phyloP scores from a whole-genome alignment of 2,329 filamentous ascomycete species.

The Septoria petroselini region DNA sequence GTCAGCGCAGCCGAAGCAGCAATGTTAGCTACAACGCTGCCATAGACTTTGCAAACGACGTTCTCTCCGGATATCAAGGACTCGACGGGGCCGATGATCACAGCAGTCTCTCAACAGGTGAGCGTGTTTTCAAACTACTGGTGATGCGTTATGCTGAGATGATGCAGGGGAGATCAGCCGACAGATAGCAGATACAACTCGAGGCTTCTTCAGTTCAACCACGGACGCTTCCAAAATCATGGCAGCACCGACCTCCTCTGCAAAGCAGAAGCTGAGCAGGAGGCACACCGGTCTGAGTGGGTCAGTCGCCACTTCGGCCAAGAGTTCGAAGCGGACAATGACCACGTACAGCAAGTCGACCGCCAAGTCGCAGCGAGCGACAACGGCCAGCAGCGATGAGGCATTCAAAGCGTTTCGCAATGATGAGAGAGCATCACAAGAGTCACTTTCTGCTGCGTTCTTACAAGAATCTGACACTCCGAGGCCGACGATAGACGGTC shows the following conservation, averaged over 20 bases:
- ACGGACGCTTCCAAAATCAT: slow-evolving; percentile 13
- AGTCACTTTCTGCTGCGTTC: slow-evolving; percentile 23
- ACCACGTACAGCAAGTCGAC: slow-evolving; percentile 23
- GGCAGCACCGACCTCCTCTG: slow-evolving; percentile 21
- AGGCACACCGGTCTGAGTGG: slow-evolving; percentile 20
- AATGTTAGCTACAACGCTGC: slow-evolving; percentile 6
- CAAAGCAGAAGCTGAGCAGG: slow-evolving; percentile 23
- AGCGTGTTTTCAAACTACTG: background rate
- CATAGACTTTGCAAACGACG: slow-evolving; percentile 7
- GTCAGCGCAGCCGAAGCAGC: slow-evolving; percentile 14
- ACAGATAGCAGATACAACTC: slow-evolving; percentile 28
- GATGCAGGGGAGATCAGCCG: slow-evolving; percentile 23
- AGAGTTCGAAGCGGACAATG: slow-evolving; percentile 27
- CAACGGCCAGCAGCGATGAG: slow-evolving; percentile 4
- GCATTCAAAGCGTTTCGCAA: slow-evolving; percentile 21
- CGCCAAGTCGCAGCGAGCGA: slow-evolving; percentile 2
- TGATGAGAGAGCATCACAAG: slow-evolving; percentile 14
- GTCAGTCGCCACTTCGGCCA: slow-evolving; percentile 14
- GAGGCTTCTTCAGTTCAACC: slow-evolving; percentile 26
- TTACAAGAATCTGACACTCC: slow-evolving; percentile 24
- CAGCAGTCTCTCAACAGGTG: slow-evolving; percentile 23
- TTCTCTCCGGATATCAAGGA: slow-evolving; percentile 11
- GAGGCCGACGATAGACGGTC: slow-evolving; percentile 24
- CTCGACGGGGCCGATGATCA: slow-evolving; percentile 10
- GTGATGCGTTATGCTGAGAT: slow-evolving; percentile 15